Evolutionary conservation across 2,329 filamentous ascomycete genomes (phyloP).

Genomic region (Verticillium zaregamsianum): DNA sequence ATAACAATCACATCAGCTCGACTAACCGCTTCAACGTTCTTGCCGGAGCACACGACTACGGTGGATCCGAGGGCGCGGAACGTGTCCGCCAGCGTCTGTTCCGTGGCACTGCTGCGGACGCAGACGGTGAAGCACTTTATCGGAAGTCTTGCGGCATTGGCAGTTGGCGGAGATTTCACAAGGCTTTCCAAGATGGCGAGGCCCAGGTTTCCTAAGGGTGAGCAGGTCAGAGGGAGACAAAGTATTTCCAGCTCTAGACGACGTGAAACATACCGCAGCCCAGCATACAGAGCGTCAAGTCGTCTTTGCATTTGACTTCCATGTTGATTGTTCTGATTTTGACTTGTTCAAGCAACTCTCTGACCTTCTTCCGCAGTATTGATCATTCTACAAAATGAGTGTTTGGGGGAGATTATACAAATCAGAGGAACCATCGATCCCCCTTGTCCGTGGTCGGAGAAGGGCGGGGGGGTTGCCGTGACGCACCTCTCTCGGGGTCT

Average conservation of each 20-base stretch:
- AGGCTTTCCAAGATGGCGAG: slow-evolving; percentile 22
- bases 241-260: too few relatives aligned
- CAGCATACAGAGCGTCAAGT: slow-evolving; percentile 9
- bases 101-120: slow-evolving; percentile 22
- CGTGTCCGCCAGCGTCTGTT: slow-evolving; percentile 12
- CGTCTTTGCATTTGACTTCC: background rate
- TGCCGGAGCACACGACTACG: slow-evolving; percentile 23
- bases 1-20: slow-evolving; percentile 38
- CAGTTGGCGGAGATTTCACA: slow-evolving; percentile 1
- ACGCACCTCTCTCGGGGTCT: background rate
- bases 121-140: slow-evolving; percentile 22
- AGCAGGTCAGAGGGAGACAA: background rate
- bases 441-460: background rate
- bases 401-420: too few relatives aligned
- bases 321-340: background rate
- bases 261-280: slow-evolving; percentile 10
- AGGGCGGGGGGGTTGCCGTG: background rate
- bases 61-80: slow-evolving; percentile 13
- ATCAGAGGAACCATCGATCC: too few relatives aligned
- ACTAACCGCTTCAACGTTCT: slow-evolving; percentile 27
- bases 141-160: slow-evolving; percentile 5
- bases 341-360: background rate
- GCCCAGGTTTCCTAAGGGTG: slow-evolving; percentile 25
- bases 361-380: background rate
- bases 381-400: background rate